These are phyloP conservation scores for Spiraea crenata DNA, from an alignment of 331 rosid species.

Conservation along the genomic window DNA sequence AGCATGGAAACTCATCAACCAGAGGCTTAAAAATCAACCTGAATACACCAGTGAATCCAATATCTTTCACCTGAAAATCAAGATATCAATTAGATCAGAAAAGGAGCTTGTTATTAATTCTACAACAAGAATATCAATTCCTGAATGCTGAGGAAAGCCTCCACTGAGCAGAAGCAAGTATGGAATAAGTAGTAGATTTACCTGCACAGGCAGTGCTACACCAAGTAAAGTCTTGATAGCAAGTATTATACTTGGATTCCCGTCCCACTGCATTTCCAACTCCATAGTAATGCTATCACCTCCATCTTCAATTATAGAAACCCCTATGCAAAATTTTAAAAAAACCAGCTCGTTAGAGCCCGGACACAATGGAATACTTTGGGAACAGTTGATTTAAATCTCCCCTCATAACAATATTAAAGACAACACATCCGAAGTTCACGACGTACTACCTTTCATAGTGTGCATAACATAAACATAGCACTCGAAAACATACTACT, in stretches of 20 bases:
- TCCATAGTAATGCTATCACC: conserved; percentile 77
- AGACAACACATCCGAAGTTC: background rate
- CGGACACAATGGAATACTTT: background rate
- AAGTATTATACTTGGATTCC: conserved; percentile 85
- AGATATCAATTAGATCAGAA: conserved; percentile 20
- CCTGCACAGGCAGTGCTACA: conserved; percentile 88
- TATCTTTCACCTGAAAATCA: conserved; percentile 67
- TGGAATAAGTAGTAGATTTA: conserved; percentile 22
- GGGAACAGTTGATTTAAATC: background rate
- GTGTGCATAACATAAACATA: background rate
- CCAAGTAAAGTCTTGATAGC: conserved; percentile 84
- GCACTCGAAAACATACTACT: background rate
- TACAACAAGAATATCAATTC: conserved; percentile 17
- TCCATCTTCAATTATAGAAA: conserved; percentile 72
- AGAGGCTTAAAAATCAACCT: conserved; percentile 92
- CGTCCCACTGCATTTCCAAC: conserved; percentile 98
- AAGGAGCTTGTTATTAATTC: conserved; percentile 4
- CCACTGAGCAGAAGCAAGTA: background rate
- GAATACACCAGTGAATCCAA: conserved; percentile 95
- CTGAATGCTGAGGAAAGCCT: conserved; percentile 1
- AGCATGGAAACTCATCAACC: conserved; percentile 87
- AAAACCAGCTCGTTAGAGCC: conserved; percentile 28
- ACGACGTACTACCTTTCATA: background rate
- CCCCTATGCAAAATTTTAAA: conserved; percentile 44
- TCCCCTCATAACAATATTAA: background rate